These are phyloP conservation scores for Wickerhamomyces ciferrii DNA, from an alignment of 805 yeast genomes.

Conservation along the genomic window DNA sequence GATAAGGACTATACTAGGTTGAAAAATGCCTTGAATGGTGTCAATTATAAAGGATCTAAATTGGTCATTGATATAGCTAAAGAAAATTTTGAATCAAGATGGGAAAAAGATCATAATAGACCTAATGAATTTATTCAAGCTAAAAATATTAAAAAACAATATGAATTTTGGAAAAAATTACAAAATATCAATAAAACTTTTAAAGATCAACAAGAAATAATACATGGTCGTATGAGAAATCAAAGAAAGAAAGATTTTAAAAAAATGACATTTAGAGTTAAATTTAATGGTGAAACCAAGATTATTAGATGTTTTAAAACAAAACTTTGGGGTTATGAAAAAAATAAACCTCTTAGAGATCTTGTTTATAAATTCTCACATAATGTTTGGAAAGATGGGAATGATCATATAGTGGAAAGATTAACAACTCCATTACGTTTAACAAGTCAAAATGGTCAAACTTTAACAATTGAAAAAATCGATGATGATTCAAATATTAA, in stretches of 20 bases:
- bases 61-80: slow-evolving; percentile 60
- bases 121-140: slow-evolving; percentile 22
- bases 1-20: slow-evolving; percentile 43
- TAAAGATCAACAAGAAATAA: slow-evolving; percentile 36
- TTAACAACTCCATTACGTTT: slow-evolving; percentile 14
- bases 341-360: slow-evolving; percentile 54
- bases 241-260: slow-evolving; percentile 47
- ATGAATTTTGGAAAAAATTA: slow-evolving; percentile 31
- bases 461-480: slow-evolving; percentile 10
- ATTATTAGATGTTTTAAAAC: slow-evolving; percentile 59
- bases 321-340: slow-evolving; percentile 89
- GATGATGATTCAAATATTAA: slow-evolving; percentile 7
- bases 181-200: slow-evolving; percentile 32
- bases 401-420: slow-evolving; percentile 72
- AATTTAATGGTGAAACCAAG: slow-evolving; percentile 51
- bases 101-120: slow-evolving; percentile 41
- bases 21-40: slow-evolving; percentile 57
- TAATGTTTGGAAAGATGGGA: slow-evolving; percentile 77
- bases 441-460: slow-evolving; percentile 13
- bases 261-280: slow-evolving; percentile 58
- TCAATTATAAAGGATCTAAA: slow-evolving; percentile 69
- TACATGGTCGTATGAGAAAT: slow-evolving; percentile 58
- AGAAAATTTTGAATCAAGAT: slow-evolving; percentile 40
- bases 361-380: slow-evolving; percentile 57
- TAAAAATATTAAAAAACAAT: slow-evolving; percentile 31